These are phyloP conservation scores for Citrus australasica DNA, from an alignment of 345 rosid genomes.

Conservation along the genomic window DNA sequence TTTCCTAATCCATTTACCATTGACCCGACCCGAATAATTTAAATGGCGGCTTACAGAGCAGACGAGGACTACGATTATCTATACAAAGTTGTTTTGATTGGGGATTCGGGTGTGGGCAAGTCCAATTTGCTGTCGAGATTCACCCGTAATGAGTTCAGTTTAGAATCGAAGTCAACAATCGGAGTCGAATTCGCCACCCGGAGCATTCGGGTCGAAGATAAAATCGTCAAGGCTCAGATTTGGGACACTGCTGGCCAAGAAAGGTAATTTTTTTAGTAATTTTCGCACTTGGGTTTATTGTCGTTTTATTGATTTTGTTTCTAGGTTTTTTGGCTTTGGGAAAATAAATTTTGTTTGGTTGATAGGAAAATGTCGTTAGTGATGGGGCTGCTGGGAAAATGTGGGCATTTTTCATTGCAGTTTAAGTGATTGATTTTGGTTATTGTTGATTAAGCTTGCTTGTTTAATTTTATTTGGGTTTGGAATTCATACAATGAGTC, in stretches of 20 bases:
- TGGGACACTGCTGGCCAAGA: constrained; percentile 93
- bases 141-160: constrained; percentile 74
- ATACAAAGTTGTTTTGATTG: constrained; percentile 71
- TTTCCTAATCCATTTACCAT: neutral
- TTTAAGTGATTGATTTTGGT: neutral
- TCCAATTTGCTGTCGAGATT: constrained; percentile 72
- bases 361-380: neutral
- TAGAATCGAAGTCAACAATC: constrained; percentile 82
- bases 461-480: neutral
- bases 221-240: constrained; percentile 84
- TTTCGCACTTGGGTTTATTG: neutral
- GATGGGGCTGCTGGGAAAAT: neutral
- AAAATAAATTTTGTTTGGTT: neutral
- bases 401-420: neutral
- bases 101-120: constrained; percentile 86
- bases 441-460: neutral
- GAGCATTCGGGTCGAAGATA: constrained; percentile 69
- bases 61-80: constrained; percentile 89
- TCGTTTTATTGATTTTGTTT: neutral
- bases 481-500: neutral
- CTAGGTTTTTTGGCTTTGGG: neutral
- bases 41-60: constrained; percentile 67
- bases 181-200: constrained; percentile 89
- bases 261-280: constrained; percentile 30
- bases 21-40: neutral